phyloP scores from a whole-genome alignment of 1,139 yeast genomes.

The Yamadazyma membranifaciens region DNA sequence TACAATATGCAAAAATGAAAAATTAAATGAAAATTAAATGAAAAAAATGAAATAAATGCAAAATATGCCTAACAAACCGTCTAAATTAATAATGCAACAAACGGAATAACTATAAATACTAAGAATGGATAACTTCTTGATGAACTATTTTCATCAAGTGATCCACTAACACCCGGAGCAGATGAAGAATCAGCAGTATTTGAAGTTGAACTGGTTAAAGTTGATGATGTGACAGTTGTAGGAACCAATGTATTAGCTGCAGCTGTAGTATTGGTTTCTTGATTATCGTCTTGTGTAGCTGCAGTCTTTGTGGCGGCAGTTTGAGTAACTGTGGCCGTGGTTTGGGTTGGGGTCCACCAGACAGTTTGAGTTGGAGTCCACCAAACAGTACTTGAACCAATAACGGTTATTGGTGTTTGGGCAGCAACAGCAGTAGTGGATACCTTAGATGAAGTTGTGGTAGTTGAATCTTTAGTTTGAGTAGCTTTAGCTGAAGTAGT shows the following conservation, averaged over 20 bases:
- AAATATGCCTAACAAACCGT: too few species aligned
- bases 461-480: slow-evolving; percentile 2
- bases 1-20: neutral
- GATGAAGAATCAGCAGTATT: neutral
- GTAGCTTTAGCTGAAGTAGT: neutral
- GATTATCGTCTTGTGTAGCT: neutral
- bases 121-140: slow-evolving; percentile 3
- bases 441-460: slow-evolving; percentile 7
- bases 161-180: slow-evolving; percentile 4
- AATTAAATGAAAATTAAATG: slow-evolving; percentile 4
- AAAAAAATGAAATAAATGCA: slow-evolving; percentile 1
- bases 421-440: slow-evolving; percentile 4
- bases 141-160: slow-evolving; percentile 5
- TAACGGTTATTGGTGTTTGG: neutral
- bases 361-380: slow-evolving; percentile 6
- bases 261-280: neutral
- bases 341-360: slow-evolving; percentile 5
- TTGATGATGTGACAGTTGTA: neutral
- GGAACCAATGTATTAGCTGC: slow-evolving; percentile 2
- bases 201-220: neutral
- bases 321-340: neutral
- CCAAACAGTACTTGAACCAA: slow-evolving; percentile 4
- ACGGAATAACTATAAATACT: slow-evolving; percentile 3
- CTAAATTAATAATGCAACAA: slow-evolving; percentile 6
- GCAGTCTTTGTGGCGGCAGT: slow-evolving; percentile 2